Evolutionary conservation across 225 moss, liverwort and hornwort species (phyloP).

Genomic region (Antitrichia curtipendula): DNA sequence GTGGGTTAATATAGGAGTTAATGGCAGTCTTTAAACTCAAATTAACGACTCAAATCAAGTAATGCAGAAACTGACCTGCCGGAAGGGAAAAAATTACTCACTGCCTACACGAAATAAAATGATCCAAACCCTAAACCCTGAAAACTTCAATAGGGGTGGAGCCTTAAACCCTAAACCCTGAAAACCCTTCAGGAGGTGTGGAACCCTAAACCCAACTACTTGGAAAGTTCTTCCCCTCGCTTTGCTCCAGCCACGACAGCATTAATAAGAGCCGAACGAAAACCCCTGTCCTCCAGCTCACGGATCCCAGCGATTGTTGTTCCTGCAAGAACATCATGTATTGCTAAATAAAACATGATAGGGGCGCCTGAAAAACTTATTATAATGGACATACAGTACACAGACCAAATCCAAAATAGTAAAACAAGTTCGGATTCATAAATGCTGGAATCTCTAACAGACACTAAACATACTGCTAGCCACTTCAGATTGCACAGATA

Average conservation of each 20-base stretch:
- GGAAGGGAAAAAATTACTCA: neutral
- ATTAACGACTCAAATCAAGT: neutral
- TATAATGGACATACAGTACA: neutral
- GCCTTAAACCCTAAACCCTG: neutral
- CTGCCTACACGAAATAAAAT: neutral
- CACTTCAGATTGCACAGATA: neutral
- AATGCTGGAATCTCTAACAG: neutral
- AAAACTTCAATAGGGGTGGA: neutral
- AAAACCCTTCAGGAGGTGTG: neutral
- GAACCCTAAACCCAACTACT: neutral
- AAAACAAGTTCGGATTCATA: neutral
- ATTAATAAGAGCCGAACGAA: constrained; percentile 74
- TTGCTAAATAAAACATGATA: neutral
- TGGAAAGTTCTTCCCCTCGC: constrained; percentile 40
- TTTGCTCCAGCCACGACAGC: constrained; percentile 79
- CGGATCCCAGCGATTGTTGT: constrained; percentile 92
- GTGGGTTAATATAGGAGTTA: neutral
- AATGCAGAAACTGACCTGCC: neutral
- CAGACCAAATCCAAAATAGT: neutral
- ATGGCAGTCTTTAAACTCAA: neutral
- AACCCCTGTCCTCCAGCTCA: constrained; percentile 75
- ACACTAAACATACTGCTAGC: neutral
- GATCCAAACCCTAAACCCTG: neutral
- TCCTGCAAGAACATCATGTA: constrained; percentile 17
- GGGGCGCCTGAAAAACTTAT: too few species aligned